These are phyloP conservation scores for Mycena indigotica DNA, from an alignment of 768 basidiomycete genomes.

Conservation along the genomic window DNA sequence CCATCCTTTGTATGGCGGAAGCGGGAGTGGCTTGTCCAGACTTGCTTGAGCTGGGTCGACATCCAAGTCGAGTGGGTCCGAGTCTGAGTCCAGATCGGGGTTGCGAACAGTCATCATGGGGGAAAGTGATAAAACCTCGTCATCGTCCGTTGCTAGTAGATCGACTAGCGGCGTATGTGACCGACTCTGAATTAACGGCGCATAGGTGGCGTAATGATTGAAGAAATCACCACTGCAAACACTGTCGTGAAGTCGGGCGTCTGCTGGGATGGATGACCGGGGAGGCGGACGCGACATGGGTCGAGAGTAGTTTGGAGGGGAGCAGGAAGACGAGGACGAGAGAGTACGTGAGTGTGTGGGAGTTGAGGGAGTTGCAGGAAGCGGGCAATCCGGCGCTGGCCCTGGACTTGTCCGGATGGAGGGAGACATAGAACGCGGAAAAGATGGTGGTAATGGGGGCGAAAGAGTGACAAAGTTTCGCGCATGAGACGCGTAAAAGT, in stretches of 20 bases:
- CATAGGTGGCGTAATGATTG: neutral
- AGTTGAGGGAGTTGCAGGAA: neutral
- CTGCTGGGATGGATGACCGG: neutral
- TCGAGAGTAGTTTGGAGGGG: neutral
- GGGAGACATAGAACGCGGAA: neutral
- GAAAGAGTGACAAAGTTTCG: neutral
- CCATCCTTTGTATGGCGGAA: slow-evolving; percentile 2
- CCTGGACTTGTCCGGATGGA: neutral
- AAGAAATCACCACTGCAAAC: neutral
- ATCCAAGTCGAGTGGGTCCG: neutral
- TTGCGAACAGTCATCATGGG: neutral
- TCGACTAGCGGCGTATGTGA: neutral
- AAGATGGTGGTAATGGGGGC: neutral
- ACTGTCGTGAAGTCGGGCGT: neutral
- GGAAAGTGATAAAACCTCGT: neutral
- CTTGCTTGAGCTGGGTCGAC: neutral
- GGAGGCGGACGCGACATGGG: neutral
- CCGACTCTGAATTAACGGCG: neutral
- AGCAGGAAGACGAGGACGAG: neutral
- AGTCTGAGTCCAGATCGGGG: neutral
- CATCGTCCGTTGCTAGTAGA: neutral
- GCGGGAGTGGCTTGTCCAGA: neutral
- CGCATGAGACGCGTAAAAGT: neutral
- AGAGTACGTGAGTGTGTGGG: neutral
- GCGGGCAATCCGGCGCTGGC: neutral